A percentile compares a stretch with the other conserved stretches of the same genome.
phyloP scores from a whole-genome alignment of 2,329 filamentous ascomycete genomes.

The Neophaeococcomyces aloes region DNA sequence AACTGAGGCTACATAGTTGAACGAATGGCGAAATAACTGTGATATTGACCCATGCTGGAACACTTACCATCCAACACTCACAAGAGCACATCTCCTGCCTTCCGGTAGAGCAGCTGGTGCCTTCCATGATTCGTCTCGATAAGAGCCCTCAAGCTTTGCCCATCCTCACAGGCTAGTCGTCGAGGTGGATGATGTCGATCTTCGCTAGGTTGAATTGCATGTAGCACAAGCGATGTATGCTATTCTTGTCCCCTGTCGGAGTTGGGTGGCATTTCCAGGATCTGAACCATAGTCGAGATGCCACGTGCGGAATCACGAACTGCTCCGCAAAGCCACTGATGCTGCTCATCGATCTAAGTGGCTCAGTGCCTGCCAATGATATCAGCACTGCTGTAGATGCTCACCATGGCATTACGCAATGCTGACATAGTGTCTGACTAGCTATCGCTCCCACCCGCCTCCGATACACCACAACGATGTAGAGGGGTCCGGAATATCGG shows the following conservation, averaged over 20 bases:
- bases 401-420: too few species aligned
- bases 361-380: neutral
- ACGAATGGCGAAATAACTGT: neutral
- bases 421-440: too few species aligned
- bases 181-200: neutral
- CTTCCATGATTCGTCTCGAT: constrained; percentile 3
- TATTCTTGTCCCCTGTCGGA: constrained; percentile 2
- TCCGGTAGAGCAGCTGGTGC: constrained; percentile 3
- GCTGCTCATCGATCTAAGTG: neutral
- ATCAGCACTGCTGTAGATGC: neutral
- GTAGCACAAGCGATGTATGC: neutral
- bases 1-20: too few species aligned
- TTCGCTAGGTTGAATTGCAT: constrained; percentile 4
- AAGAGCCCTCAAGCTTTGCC: constrained; percentile 3
- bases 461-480: neutral
- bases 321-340: neutral
- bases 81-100: too few species aligned
- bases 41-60: neutral
- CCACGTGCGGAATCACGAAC: neutral
- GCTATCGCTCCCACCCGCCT: too few species aligned
- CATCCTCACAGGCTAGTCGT: constrained; percentile 6
- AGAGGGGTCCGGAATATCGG: neutral
- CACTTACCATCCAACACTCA: neutral
- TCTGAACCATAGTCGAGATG: neutral
- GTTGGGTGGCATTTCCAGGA: neutral